Evolutionary conservation across 2,329 filamentous ascomycete species (phyloP).

Genomic region (Fusarium sp.): DNA sequence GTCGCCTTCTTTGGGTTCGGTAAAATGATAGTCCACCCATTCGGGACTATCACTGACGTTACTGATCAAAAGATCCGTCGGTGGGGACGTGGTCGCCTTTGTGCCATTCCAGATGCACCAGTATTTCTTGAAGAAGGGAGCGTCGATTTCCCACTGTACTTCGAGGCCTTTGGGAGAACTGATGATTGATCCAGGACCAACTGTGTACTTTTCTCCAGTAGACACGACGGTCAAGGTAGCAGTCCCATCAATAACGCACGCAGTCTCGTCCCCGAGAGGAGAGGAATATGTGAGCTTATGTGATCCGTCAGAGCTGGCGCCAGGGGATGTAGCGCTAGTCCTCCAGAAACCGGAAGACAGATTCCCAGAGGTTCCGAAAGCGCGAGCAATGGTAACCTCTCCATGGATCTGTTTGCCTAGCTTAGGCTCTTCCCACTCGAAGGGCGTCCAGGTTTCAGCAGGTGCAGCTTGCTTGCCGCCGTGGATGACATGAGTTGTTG

Average conservation of each 20-base stretch:
- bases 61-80: conserved; percentile 12
- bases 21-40: conserved; percentile 31
- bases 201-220: neutral
- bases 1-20: conserved; percentile 30
- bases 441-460: neutral
- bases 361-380: conserved; percentile 4
- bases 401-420: conserved; percentile 14
- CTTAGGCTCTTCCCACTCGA: conserved; percentile 17
- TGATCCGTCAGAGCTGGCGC: conserved; percentile 2
- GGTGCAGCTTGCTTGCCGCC: conserved; percentile 5
- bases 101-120: conserved; percentile 19
- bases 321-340: neutral
- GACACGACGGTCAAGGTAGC: conserved; percentile 5
- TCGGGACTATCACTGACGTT: conserved; percentile 20
- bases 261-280: conserved; percentile 10
- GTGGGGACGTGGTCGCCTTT: neutral
- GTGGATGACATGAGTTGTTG: conserved; percentile 11
- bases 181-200: conserved; percentile 14
- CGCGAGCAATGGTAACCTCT: conserved; percentile 1
- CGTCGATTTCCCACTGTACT: conserved; percentile 7
- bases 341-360: conserved; percentile 15
- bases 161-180: conserved; percentile 17
- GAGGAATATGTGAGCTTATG: conserved; percentile 7
- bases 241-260: conserved; percentile 9
- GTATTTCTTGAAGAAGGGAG: conserved; percentile 16